phyloP scores from a whole-genome alignment of 306 rosid species.

The Datisca glomerata region DNA sequence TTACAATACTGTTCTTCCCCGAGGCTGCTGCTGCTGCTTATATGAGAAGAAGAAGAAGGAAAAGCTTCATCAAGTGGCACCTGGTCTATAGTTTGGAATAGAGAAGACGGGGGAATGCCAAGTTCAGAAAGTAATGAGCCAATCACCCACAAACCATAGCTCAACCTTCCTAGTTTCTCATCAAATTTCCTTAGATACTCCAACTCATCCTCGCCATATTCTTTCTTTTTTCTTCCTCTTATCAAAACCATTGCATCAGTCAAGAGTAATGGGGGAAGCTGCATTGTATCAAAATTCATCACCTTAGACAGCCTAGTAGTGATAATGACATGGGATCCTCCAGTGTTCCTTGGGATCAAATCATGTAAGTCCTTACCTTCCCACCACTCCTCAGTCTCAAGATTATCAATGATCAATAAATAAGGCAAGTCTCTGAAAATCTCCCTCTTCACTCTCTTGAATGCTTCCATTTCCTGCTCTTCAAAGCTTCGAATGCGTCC shows the following conservation, averaged over 20 bases:
- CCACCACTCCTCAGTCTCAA: constrained; percentile 78
- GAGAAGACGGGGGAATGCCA: constrained; percentile 41
- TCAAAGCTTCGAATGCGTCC: constrained; percentile 74
- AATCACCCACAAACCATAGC: constrained; percentile 57
- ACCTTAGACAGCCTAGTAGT: constrained; percentile 54
- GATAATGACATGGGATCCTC: constrained; percentile 71
- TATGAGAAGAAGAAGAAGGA: constrained; percentile 29
- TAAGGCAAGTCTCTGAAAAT: constrained; percentile 69
- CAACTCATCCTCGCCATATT: constrained; percentile 43
- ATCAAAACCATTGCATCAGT: constrained; percentile 63
- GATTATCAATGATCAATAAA: constrained; percentile 72
- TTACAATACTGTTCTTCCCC: constrained; percentile 69
- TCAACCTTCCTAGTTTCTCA: constrained; percentile 62
- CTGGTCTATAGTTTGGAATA: constrained; percentile 55
- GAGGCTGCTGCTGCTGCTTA: constrained; percentile 34
- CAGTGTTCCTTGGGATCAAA: constrained; percentile 69
- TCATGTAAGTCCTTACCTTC: constrained; percentile 68
- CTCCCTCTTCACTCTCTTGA: constrained; percentile 78
- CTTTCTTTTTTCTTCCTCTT: constrained; percentile 60
- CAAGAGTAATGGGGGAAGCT: constrained; percentile 46
- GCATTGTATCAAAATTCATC: constrained; percentile 48
- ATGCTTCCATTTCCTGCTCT: constrained; percentile 81
- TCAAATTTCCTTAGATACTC: constrained; percentile 41
- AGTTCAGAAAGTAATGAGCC: constrained; percentile 71
- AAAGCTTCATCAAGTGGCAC: constrained; percentile 33